Percentiles rank a stretch among this genome's conserved stretches.
These are phyloP conservation scores for Kickxella alabastrina DNA, from an alignment of 192 early-diverging fungal species.

Conservation along the genomic window DNA sequence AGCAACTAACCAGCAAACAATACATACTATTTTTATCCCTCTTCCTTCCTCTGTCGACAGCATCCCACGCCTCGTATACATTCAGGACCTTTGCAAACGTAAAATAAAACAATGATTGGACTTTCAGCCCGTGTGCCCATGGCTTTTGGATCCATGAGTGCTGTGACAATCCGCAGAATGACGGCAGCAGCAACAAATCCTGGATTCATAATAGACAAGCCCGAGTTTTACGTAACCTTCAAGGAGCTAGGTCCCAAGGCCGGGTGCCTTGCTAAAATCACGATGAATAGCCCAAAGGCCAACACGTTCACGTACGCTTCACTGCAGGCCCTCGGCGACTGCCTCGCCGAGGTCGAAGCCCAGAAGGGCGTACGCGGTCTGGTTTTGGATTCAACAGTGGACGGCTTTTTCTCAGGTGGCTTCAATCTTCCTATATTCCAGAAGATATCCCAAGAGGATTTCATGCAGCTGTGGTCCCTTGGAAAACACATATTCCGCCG, in stretches of 20 bases:
- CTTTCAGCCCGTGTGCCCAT: not conserved
- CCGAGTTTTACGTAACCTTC: slow-evolving; percentile 21
- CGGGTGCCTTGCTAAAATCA: slow-evolving; percentile 30
- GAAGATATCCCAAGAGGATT: slow-evolving; percentile 10
- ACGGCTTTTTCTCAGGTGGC: slow-evolving; percentile 34
- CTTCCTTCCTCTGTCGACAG: not conserved
- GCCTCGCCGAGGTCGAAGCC: slow-evolving; percentile 17
- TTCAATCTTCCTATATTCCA: slow-evolving; percentile 25
- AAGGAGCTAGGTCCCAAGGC: slow-evolving; percentile 10
- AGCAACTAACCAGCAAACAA: not conserved
- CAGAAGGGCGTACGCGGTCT: slow-evolving; percentile 20
- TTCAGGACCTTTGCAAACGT: not conserved
- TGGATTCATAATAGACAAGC: slow-evolving; percentile 1
- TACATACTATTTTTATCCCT: not conserved
- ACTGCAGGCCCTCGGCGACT: slow-evolving; percentile 17
- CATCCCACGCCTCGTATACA: not conserved
- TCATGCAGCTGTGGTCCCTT: slow-evolving; percentile 17
- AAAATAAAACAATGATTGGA: not conserved
- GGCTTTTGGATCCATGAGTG: not conserved
- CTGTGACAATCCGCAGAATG: not conserved
- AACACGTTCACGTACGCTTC: slow-evolving; percentile 24
- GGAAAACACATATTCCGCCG: slow-evolving; percentile 26
- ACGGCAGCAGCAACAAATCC: too few relatives aligned
- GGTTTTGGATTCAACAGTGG: slow-evolving; percentile 19
- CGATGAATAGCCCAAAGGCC: slow-evolving; percentile 25